Percentiles rank a stretch among this genome's conserved stretches.
Evolutionary conservation across 768 basidiomycete species (phyloP).

Genomic region (Lactifluus pinguis): DNA sequence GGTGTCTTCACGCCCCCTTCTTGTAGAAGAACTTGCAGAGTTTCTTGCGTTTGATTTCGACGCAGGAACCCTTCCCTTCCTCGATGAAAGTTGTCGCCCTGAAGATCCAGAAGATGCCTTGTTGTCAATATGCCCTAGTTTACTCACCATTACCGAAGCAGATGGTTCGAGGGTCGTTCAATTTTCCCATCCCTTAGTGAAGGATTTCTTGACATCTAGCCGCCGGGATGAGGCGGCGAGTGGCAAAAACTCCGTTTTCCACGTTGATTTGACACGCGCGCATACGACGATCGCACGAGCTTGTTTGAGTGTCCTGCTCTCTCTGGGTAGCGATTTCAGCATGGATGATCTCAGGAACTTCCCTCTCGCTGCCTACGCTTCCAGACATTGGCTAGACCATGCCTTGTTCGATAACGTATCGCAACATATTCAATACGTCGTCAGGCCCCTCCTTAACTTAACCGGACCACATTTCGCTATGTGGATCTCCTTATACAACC

Average conservation of each 20-base stretch:
- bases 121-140: background rate
- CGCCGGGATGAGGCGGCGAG: background rate
- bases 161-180: background rate
- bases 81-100: background rate
- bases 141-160: background rate
- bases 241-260: background rate
- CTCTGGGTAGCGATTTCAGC: background rate
- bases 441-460: background rate
- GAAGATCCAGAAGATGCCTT: background rate
- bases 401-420: background rate
- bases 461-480: background rate
- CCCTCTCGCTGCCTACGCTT: background rate
- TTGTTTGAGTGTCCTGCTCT: background rate
- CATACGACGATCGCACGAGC: background rate
- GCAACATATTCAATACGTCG: background rate
- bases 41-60: background rate
- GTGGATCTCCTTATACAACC: background rate
- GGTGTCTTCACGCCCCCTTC: background rate
- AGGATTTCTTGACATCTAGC: background rate
- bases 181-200: background rate
- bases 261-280: background rate
- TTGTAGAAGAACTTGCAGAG: background rate
- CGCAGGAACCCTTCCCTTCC: background rate
- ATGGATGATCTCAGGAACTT: background rate
- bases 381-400: background rate